Conservation (phyloP, 805 yeast genomes). For the Lipomyces mesembrius region DNA sequence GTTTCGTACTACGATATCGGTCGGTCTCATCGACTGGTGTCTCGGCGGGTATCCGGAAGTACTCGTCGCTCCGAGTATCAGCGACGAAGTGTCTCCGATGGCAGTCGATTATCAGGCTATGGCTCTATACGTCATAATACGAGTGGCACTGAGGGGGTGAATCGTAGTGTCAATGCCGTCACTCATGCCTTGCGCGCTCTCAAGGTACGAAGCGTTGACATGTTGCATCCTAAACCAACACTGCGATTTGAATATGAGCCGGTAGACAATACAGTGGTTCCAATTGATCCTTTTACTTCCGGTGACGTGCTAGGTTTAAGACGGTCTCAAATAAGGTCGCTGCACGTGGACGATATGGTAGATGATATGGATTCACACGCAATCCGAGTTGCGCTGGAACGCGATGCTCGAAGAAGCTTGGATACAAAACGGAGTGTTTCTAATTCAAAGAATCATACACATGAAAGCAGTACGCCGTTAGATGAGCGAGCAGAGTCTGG, state of each 20-base stretch:
- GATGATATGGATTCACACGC: slow-evolving; percentile 15
- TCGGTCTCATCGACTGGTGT: not conserved
- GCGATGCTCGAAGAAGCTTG: slow-evolving; percentile 12
- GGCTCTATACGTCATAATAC: not conserved
- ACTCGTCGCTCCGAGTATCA: not conserved
- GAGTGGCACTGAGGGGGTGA: not conserved
- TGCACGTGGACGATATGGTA: not conserved
- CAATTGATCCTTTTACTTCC: slow-evolving; percentile 12
- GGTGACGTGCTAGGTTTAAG: not conserved
- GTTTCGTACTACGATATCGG: not conserved
- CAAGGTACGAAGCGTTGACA: slow-evolving; percentile 25
- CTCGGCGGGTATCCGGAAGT: not conserved
- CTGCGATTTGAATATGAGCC: slow-evolving; percentile 29
- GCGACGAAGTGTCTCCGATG: not conserved
- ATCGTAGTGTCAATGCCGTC: slow-evolving; percentile 3
- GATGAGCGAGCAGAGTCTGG: not conserved
- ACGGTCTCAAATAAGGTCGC: slow-evolving; percentile 4
- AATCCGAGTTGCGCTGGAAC: slow-evolving; percentile 22
- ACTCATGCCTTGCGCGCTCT: slow-evolving; percentile 21
- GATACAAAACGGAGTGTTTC: not conserved
- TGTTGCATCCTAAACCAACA: slow-evolving; percentile 21
- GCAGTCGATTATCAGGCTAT: not conserved
- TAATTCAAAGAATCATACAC: not conserved
- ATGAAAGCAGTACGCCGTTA: not conserved
- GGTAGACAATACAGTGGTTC: slow-evolving; percentile 11